Conservation (phyloP, 2,329 filamentous ascomycete genomes). For the Neocatenulostroma microsporum region DNA sequence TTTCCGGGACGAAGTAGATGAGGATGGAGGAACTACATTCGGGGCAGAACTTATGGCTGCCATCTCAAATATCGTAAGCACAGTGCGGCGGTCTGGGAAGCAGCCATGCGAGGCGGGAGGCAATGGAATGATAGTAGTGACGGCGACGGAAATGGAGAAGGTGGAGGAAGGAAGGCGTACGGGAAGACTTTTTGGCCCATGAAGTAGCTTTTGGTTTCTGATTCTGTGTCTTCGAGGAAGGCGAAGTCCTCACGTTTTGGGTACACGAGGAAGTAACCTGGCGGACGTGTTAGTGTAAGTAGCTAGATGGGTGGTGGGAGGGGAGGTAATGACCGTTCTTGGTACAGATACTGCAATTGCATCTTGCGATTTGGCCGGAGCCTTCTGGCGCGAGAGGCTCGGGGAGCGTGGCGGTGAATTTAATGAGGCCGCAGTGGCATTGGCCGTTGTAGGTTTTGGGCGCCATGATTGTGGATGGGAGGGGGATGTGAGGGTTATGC, state of each 20-base stretch:
- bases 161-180: too few species aligned
- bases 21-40: constrained; percentile 19
- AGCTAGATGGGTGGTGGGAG: background rate
- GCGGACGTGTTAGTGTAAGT: background rate
- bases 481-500: too few species aligned
- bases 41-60: constrained; percentile 20
- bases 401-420: constrained; percentile 13
- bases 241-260: constrained; percentile 14
- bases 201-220: too few species aligned
- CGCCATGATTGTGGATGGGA: too few species aligned
- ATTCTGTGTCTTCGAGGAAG: constrained; percentile 12
- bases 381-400: constrained; percentile 14
- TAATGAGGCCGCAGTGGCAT: constrained; percentile 21
- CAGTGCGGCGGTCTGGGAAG: too few species aligned
- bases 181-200: too few species aligned
- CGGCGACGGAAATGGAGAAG: too few species aligned
- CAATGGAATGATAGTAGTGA: too few species aligned
- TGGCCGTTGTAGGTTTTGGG: constrained; percentile 16
- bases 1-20: constrained; percentile 18
- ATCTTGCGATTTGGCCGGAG: constrained; percentile 11
- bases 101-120: too few species aligned
- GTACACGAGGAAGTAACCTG: constrained; percentile 17
- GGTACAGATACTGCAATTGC: constrained; percentile 23
- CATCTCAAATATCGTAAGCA: too few species aligned
- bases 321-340: constrained; percentile 14